Conservation (phyloP, 2,329 filamentous ascomycete species). For the Colletotrichum abscissum region DNA sequence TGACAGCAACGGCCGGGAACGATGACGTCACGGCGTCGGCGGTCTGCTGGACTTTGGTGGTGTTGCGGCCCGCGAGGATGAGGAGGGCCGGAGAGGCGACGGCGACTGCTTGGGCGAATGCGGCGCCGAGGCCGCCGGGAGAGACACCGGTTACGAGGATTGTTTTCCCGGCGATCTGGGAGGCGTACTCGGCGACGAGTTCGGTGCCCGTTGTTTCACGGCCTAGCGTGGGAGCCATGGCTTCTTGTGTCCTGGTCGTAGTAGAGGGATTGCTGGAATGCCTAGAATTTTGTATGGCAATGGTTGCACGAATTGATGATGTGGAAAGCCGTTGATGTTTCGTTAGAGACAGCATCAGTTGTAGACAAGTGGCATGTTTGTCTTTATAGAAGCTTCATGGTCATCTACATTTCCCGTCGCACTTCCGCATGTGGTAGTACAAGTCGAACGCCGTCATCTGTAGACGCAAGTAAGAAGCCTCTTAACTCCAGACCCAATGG, state of each 20-base stretch:
- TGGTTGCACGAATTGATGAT: no score
- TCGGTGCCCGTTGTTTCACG: conserved; percentile 39
- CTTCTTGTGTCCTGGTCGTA: background rate
- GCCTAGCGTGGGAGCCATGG: conserved; percentile 18
- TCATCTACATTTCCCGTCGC: background rate
- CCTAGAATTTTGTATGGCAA: no score
- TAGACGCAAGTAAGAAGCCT: background rate
- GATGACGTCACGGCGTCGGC: conserved; percentile 47
- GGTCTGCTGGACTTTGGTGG: conserved; percentile 51
- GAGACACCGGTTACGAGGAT: conserved; percentile 57
- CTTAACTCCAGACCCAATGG: background rate
- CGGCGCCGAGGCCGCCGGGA: conserved; percentile 50
- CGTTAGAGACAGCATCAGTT: background rate
- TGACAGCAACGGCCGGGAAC: conserved; percentile 46
- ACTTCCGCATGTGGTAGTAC: background rate
- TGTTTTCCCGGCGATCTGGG: conserved; percentile 48
- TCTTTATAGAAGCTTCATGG: background rate
- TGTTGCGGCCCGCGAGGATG: conserved; percentile 58
- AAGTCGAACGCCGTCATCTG: background rate
- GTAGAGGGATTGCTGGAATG: background rate
- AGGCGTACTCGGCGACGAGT: conserved; percentile 43
- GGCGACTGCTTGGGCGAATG: conserved; percentile 51
- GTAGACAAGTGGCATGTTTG: background rate
- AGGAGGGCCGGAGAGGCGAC: conserved; percentile 52
- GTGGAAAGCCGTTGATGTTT: background rate